Evolutionary conservation across 257 asterid species (phyloP).

Genomic region (Linderniella brevidens): DNA sequence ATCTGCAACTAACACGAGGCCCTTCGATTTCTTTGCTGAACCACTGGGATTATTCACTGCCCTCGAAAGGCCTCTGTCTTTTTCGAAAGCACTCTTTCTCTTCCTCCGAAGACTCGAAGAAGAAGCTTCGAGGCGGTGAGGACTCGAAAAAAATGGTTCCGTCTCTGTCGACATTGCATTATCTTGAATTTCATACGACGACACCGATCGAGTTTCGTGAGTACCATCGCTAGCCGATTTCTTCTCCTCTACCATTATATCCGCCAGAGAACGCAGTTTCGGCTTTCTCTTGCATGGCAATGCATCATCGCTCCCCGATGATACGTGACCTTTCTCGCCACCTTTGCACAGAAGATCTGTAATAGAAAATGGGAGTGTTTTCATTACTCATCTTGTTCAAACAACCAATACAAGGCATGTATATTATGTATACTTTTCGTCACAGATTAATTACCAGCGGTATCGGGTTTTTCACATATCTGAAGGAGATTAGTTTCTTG

Average conservation of each 20-base stretch:
- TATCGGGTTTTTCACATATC: constrained; percentile 6
- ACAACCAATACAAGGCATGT: background rate
- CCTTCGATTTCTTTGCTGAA: constrained; percentile 16
- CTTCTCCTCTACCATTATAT: constrained; percentile 38
- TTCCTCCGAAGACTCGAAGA: constrained; percentile 28
- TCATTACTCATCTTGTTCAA: background rate
- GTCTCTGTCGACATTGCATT: constrained; percentile 22
- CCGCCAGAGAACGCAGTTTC: constrained; percentile 59
- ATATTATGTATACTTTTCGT: background rate
- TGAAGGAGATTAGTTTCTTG: constrained; percentile 11
- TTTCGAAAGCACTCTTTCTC: constrained; percentile 24
- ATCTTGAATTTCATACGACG: constrained; percentile 12
- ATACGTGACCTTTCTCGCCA: constrained; percentile 19
- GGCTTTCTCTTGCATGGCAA: constrained; percentile 23
- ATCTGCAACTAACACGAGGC: constrained; percentile 15
- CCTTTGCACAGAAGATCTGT: constrained; percentile 18
- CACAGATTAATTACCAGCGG: constrained; percentile 18
- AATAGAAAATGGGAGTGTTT: background rate
- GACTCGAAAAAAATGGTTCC: constrained; percentile 11
- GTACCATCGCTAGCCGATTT: constrained; percentile 9
- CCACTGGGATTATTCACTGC: constrained; percentile 7
- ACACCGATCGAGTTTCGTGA: constrained; percentile 11
- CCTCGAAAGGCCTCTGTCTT: constrained; percentile 15
- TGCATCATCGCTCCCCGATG: constrained; percentile 31
- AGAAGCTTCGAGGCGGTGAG: constrained; percentile 12